Conservation (phyloP, 2,329 filamentous ascomycete species). For the Fusarium citri region DNA sequence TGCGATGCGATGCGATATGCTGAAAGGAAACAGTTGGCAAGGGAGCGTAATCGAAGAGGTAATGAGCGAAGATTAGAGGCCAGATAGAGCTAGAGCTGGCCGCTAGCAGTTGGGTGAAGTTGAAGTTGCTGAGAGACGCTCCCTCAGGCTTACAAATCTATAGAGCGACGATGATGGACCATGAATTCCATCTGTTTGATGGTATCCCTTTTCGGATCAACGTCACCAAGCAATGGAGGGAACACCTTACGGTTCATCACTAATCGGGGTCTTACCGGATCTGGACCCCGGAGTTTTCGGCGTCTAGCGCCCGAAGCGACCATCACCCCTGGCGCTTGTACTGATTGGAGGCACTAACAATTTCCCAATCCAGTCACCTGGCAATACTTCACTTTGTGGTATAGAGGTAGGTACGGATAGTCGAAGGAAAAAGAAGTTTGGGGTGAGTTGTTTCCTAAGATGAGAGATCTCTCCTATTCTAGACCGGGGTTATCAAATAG, state of each 20-base stretch:
- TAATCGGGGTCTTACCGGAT: conserved; percentile 12
- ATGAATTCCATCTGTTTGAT: conserved; percentile 25
- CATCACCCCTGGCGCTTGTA: conserved; percentile 39
- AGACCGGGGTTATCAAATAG: conserved; percentile 15
- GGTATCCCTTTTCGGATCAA: conserved; percentile 35
- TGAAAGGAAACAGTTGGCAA: conserved; percentile 17
- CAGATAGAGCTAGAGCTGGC: conserved; percentile 14
- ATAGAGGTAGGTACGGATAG: not conserved
- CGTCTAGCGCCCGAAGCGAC: conserved; percentile 24
- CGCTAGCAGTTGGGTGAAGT: conserved; percentile 12
- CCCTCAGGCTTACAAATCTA: conserved; percentile 44
- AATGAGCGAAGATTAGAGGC: conserved; percentile 27
- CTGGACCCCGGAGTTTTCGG: conserved; percentile 39
- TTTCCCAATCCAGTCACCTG: conserved; percentile 25
- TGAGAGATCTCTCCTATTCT: conserved; percentile 10
- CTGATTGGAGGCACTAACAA: conserved; percentile 38
- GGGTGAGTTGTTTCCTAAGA: conserved; percentile 10
- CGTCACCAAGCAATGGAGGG: conserved; percentile 34
- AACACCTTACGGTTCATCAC: conserved; percentile 23
- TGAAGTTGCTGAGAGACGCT: conserved; percentile 31
- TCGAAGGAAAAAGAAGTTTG: conserved; percentile 5
- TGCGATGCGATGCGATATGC: conserved; percentile 5
- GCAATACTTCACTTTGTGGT: not conserved
- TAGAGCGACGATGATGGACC: conserved; percentile 24
- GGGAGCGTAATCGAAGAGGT: conserved; percentile 7